These are phyloP conservation scores for Phytophthora melonis DNA, from an alignment of 352 stramenopile species.

Conservation along the genomic window DNA sequence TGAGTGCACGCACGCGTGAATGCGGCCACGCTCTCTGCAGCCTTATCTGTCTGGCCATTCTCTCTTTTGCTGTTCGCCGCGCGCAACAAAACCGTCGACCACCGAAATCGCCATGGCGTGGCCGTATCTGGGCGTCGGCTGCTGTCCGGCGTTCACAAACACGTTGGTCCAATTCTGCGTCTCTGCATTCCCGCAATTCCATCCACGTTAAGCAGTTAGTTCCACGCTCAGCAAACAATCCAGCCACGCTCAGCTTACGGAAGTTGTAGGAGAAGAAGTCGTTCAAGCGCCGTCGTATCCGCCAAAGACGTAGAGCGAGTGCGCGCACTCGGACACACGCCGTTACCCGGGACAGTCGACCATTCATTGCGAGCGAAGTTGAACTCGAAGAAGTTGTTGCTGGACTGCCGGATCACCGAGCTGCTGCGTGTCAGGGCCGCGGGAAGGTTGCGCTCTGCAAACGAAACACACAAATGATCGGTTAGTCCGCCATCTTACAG, in stretches of 20 bases:
- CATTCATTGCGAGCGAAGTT: slow-evolving; percentile 86
- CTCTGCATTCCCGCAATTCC: slow-evolving; percentile 44
- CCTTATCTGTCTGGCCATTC: background rate
- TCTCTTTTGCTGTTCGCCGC: background rate
- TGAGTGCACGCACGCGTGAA: background rate
- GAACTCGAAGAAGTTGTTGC: slow-evolving; percentile 94
- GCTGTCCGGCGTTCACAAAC: slow-evolving; percentile 77
- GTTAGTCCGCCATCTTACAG: slow-evolving; percentile 11
- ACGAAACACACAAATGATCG: background rate
- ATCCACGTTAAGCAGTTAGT: background rate
- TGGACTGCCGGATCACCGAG: slow-evolving; percentile 50
- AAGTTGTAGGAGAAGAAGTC: slow-evolving; percentile 97
- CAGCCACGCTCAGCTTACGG: slow-evolving; percentile 42
- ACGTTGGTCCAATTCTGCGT: slow-evolving; percentile 87
- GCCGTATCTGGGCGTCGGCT: slow-evolving; percentile 94
- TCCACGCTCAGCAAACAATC: too few relatives aligned
- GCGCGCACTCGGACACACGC: slow-evolving; percentile 82
- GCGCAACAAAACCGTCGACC: background rate
- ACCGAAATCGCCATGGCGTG: slow-evolving; percentile 71
- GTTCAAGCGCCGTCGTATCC: slow-evolving; percentile 95
- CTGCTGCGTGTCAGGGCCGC: slow-evolving; percentile 25
- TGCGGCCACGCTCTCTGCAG: background rate
- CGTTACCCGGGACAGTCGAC: slow-evolving; percentile 66
- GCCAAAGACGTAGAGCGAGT: slow-evolving; percentile 95
- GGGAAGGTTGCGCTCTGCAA: slow-evolving; percentile 33